Evolutionary conservation across 192 early-diverging fungal genomes (phyloP).

Genomic region (Coemansia sp.): DNA sequence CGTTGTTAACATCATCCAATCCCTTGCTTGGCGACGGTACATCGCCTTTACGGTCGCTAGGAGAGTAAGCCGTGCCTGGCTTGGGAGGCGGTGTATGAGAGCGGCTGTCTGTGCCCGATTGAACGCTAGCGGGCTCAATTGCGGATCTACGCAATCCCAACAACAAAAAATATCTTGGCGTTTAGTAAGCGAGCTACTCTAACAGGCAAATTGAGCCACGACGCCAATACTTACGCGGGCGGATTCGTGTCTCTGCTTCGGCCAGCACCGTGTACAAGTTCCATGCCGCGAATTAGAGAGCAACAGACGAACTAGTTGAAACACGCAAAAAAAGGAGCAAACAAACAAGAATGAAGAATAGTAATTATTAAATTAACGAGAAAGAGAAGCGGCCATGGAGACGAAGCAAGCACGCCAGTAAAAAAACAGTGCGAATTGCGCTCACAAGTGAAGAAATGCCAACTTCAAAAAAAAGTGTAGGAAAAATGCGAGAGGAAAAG

Average conservation of each 20-base stretch:
- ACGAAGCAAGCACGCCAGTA: background rate
- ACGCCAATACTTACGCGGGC: background rate
- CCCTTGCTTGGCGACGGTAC: background rate
- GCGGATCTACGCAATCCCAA: constrained; percentile 1
- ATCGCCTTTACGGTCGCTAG: background rate
- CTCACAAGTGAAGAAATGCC: background rate
- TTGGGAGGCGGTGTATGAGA: background rate
- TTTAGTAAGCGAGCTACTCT: background rate
- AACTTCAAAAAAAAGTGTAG: background rate
- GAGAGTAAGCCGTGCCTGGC: background rate
- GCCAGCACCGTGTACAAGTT: constrained; percentile 11
- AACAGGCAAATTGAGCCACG: background rate
- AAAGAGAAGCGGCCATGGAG: background rate
- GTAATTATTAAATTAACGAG: background rate
- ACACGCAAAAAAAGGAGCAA: background rate
- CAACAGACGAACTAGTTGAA: background rate
- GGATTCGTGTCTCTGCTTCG: background rate
- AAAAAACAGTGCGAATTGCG: no score
- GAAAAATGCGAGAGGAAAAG: background rate
- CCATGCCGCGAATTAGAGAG: constrained; percentile 15
- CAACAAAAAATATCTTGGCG: background rate
- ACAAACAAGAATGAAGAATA: background rate
- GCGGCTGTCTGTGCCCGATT: constrained; percentile 1
- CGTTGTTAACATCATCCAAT: constrained; percentile 12
- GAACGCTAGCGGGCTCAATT: constrained; percentile 4